Conservation (phyloP, 2,329 filamentous ascomycete species). For the Myrmaecium sp. region DNA sequence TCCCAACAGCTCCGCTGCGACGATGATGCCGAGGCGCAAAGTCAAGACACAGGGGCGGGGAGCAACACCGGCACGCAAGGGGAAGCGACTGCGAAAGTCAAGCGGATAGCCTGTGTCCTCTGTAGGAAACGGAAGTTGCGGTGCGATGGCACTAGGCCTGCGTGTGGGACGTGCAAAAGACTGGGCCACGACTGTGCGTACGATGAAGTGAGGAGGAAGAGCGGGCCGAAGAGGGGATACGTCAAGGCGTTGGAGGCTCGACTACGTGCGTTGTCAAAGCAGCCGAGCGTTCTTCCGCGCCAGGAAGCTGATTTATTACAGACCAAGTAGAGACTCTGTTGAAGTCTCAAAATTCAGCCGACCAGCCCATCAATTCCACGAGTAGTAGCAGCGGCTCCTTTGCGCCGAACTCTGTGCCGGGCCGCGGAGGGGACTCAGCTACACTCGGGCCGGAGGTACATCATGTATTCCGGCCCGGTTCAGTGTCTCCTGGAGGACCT, state of each 20-base stretch:
- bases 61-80: conserved; percentile 41
- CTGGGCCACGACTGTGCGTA: conserved; percentile 77
- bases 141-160: conserved; percentile 72
- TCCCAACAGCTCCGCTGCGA: conserved; percentile 26
- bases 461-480: background rate
- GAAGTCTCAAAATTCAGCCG: conserved; percentile 52
- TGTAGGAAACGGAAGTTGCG: conserved; percentile 84
- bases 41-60: conserved; percentile 24
- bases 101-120: conserved; percentile 86
- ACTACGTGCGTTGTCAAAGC: conserved; percentile 49
- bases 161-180: conserved; percentile 77
- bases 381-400: background rate
- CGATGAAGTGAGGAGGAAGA: conserved; percentile 85
- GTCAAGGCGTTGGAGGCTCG: conserved; percentile 88
- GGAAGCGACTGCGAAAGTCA: conserved; percentile 29
- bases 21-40: conserved; percentile 16
- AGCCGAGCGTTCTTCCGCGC: conserved; percentile 1
- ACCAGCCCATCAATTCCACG: conserved; percentile 8
- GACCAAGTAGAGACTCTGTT: conserved; percentile 87
- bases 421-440: too few species aligned
- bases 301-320: conserved; percentile 19
- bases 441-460: too few species aligned
- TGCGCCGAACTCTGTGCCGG: too few species aligned
- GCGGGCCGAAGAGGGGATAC: conserved; percentile 84
- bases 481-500: background rate